Evolutionary conservation across 805 yeast genomes (phyloP).

Genomic region (Kazachstania bromeliacearum): DNA sequence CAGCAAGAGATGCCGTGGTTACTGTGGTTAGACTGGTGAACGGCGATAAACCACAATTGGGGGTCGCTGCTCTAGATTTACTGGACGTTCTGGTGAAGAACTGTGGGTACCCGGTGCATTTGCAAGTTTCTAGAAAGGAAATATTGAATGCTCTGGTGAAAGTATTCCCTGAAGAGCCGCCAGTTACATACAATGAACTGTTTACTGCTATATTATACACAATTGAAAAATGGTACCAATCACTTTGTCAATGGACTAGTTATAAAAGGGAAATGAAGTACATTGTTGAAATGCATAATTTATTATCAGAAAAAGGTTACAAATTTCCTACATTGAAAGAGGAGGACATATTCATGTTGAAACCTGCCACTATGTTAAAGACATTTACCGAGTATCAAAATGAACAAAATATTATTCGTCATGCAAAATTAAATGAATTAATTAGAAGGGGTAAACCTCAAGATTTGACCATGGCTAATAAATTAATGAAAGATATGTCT

Average conservation of each 20-base stretch:
- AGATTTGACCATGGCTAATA: constrained; percentile 89
- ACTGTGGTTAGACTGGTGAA: constrained; percentile 74
- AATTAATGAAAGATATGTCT: constrained; percentile 70
- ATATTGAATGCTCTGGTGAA: constrained; percentile 85
- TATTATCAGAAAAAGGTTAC: constrained; percentile 81
- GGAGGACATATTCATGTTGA: constrained; percentile 85
- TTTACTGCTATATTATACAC: constrained; percentile 43
- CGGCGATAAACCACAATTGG: constrained; percentile 45
- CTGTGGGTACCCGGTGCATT: constrained; percentile 93
- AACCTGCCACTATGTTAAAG: constrained; percentile 70
- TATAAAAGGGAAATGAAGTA: constrained; percentile 85
- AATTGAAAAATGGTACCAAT: constrained; percentile 93
- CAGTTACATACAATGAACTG: constrained; percentile 66
- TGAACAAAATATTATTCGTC: constrained; percentile 83
- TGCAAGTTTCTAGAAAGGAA: constrained; percentile 88
- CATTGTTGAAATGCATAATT: constrained; percentile 88
- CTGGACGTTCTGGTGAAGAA: constrained; percentile 86
- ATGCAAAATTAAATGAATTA: constrained; percentile 88
- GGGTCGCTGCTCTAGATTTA: constrained; percentile 69
- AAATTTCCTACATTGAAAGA: constrained; percentile 79
- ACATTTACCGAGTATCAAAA: constrained; percentile 79
- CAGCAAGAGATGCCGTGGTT: constrained; percentile 86
- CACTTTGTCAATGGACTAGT: constrained; percentile 77
- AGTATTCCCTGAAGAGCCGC: constrained; percentile 88
- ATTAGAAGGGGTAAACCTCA: constrained; percentile 90